Evolutionary conservation across 108 stramenopile genomes (phyloP).

Genomic region (Mediolabrus comicus): DNA sequence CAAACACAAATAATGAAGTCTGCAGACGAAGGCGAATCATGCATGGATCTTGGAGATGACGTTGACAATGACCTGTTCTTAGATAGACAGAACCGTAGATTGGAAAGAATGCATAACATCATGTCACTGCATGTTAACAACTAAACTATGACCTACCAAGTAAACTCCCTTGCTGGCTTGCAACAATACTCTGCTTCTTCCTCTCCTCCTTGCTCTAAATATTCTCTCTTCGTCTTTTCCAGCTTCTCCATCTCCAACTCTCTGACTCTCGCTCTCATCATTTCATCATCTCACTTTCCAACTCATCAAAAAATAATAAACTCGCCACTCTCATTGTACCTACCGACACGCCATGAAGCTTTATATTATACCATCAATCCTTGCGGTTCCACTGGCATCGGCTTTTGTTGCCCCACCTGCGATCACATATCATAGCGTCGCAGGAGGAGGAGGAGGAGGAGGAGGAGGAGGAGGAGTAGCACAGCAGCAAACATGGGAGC

Average conservation of each 20-base stretch:
- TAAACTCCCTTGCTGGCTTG: background rate
- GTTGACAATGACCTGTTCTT: background rate
- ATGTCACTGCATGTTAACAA: background rate
- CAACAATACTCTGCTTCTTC: too few species aligned
- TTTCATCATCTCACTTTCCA: background rate
- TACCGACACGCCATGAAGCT: conserved; percentile 19
- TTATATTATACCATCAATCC: background rate
- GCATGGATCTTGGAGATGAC: background rate
- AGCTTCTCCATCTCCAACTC: too few species aligned
- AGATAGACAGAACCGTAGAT: background rate
- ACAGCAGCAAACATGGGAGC: background rate
- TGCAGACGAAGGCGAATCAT: background rate
- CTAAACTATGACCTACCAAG: background rate
- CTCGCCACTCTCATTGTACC: too few species aligned
- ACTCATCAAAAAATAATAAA: too few species aligned
- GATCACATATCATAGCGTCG: conserved; percentile 1
- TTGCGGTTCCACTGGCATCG: background rate
- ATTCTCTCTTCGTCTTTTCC: too few species aligned
- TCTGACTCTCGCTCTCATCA: too few species aligned
- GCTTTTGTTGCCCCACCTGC: background rate
- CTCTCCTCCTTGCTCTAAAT: too few species aligned
- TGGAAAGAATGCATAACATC: background rate
- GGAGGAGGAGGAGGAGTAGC: too few species aligned
- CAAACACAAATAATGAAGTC: background rate
- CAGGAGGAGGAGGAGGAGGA: too few species aligned